A percentile compares a stretch with the other conserved stretches of the same genome.
phyloP scores from a whole-genome alignment of 768 basidiomycete species.

The Pleurotus giganteus region DNA sequence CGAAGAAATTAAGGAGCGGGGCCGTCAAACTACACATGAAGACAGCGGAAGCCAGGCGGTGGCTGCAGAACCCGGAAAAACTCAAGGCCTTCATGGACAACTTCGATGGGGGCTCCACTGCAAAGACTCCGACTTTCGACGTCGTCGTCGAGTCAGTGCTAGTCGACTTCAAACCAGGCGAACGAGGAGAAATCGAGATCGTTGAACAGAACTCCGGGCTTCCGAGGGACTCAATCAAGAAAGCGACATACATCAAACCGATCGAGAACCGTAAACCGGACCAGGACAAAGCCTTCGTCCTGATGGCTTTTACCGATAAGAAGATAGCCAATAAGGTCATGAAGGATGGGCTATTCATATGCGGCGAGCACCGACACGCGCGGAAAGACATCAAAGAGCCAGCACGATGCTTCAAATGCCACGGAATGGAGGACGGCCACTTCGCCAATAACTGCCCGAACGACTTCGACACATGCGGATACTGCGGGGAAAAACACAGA shows the following conservation, averaged over 20 bases:
- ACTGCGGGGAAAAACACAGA: neutral
- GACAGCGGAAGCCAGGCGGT: conserved; percentile 10
- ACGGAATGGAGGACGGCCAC: conserved; percentile 2
- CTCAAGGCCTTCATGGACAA: conserved; percentile 10
- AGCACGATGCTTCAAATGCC: neutral
- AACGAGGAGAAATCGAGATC: neutral
- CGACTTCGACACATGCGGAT: neutral
- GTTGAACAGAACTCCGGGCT: conserved; percentile 18
- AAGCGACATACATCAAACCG: conserved; percentile 26
- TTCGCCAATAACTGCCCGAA: neutral
- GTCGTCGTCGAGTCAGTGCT: conserved; percentile 23
- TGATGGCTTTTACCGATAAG: conserved; percentile 17
- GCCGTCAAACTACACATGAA: conserved; percentile 16
- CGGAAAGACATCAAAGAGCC: conserved; percentile 11
- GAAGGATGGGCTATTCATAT: conserved; percentile 10
- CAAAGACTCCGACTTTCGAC: conserved; percentile 6
- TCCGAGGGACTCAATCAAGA: neutral
- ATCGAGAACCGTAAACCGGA: conserved; percentile 2
- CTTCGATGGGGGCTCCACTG: conserved; percentile 12
- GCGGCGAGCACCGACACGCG: conserved; percentile 13
- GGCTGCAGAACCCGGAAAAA: conserved; percentile 12
- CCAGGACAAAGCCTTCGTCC: conserved; percentile 22
- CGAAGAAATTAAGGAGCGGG: conserved; percentile 11
- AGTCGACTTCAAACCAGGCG: conserved; percentile 11
- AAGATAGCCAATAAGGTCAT: conserved; percentile 15